Conservation (phyloP, 83 land plant genomes). For the Diphasiastrum complanatum region DNA sequence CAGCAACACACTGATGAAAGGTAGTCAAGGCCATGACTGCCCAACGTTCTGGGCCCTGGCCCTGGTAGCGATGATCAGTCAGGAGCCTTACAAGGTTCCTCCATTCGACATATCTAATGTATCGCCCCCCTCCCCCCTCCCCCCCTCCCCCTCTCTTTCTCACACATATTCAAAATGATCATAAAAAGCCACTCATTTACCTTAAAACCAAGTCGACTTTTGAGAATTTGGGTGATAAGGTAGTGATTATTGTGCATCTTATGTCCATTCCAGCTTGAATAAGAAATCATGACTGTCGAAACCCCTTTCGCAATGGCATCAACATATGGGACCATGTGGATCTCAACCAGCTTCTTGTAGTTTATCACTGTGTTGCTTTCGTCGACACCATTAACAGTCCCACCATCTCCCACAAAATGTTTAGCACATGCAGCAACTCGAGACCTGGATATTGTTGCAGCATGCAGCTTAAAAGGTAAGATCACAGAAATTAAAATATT, state of each 20-base stretch:
- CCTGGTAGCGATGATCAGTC: no score
- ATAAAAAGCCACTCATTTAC: constrained; percentile 17
- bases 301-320: constrained; percentile 53
- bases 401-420: constrained; percentile 74
- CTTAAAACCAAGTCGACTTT: constrained; percentile 44
- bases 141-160: no score
- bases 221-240: constrained; percentile 46
- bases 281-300: constrained; percentile 61
- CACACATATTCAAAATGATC: no score
- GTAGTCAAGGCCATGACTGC: no score
- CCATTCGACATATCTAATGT: no score
- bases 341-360: constrained; percentile 34
- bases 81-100: no score
- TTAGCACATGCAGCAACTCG: constrained; percentile 72
- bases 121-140: no score
- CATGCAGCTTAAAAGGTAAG: neutral
- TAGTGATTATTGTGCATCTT: constrained; percentile 62
- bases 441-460: constrained; percentile 19
- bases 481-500: neutral
- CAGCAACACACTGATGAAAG: no score
- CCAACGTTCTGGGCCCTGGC: no score
- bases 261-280: constrained; percentile 59
- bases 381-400: constrained; percentile 47
- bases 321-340: constrained; percentile 59
- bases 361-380: constrained; percentile 48